Percentiles rank a stretch among this genome's conserved stretches.
Conservation (phyloP, 176 grass and related monocot species). For the Oryza longistaminata region DNA sequence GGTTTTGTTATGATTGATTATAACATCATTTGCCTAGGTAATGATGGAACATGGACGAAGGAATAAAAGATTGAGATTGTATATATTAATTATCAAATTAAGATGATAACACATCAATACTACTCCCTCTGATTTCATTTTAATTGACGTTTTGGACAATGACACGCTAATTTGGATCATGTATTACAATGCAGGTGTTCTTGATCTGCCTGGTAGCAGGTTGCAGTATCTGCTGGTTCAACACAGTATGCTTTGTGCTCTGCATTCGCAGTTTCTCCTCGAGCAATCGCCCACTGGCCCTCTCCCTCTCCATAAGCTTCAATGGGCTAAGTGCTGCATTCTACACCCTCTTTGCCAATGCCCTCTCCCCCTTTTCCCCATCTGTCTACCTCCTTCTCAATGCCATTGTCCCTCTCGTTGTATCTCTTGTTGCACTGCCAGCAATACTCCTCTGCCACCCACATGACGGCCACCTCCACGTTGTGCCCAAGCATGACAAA, state of each 20-base stretch:
- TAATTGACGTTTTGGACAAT: no score
- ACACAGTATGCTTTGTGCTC: constrained; percentile 93
- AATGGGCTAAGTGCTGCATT: constrained; percentile 82
- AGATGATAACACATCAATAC: no score
- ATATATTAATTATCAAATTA: no score
- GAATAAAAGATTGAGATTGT: no score
- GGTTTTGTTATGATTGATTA: no score
- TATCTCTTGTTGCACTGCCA: constrained; percentile 59
- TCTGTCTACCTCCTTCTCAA: constrained; percentile 86
- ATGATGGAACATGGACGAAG: no score
- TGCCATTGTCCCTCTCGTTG: constrained; percentile 54
- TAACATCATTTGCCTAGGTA: no score
- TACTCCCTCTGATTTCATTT: no score
- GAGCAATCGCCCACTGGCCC: constrained; percentile 63
- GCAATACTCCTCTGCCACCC: constrained; percentile 60
- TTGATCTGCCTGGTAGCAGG: constrained; percentile 74
- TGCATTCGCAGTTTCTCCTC: constrained; percentile 76
- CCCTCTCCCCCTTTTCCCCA: constrained; percentile 45
- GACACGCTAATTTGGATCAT: neutral
- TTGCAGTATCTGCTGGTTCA: constrained; percentile 98
- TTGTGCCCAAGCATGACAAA: constrained; percentile 40
- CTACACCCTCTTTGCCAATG: constrained; percentile 65
- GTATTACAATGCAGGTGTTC: constrained; percentile 61
- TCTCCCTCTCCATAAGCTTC: constrained; percentile 93
- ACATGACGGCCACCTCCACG: constrained; percentile 36